These are phyloP conservation scores for Tetrapisispora phaffii DNA, from an alignment of 805 yeast genomes.

Conservation along the genomic window DNA sequence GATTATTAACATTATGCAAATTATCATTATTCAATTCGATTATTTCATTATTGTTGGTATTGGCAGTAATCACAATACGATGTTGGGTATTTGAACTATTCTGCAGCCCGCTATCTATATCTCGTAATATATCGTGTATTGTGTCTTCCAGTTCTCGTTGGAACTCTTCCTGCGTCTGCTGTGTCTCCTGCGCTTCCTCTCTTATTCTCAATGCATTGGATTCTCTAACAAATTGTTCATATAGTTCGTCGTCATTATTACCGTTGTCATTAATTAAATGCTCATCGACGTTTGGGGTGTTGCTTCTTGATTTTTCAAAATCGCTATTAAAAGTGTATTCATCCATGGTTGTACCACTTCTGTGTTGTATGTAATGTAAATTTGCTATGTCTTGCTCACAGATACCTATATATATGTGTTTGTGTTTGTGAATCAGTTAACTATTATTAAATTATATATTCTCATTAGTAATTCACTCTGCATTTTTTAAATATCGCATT, in stretches of 20 bases:
- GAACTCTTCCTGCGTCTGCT: slow-evolving; percentile 10
- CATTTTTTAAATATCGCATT: no score
- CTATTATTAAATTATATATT: no score
- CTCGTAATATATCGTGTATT: slow-evolving; percentile 8
- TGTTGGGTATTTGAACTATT: neutral
- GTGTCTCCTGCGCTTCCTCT: slow-evolving; percentile 7
- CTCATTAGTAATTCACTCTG: no score
- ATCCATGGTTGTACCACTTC: neutral
- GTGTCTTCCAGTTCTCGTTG: slow-evolving; percentile 13
- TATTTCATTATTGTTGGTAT: neutral
- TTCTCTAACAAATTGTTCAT: slow-evolving; percentile 12
- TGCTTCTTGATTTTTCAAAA: neutral
- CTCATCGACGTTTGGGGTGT: neutral
- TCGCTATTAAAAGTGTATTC: neutral
- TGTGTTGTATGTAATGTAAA: neutral
- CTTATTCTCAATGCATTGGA: slow-evolving; percentile 4
- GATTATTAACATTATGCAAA: neutral
- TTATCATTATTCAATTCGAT: neutral
- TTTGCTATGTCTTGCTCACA: no score
- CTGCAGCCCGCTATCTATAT: slow-evolving; percentile 2
- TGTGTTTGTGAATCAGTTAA: no score
- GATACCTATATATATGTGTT: no score
- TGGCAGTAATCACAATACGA: neutral
- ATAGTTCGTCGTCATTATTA: slow-evolving; percentile 12
- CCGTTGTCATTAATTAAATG: neutral